These are phyloP conservation scores for Lepidium africanum DNA, from an alignment of 345 rosid species.

Conservation along the genomic window DNA sequence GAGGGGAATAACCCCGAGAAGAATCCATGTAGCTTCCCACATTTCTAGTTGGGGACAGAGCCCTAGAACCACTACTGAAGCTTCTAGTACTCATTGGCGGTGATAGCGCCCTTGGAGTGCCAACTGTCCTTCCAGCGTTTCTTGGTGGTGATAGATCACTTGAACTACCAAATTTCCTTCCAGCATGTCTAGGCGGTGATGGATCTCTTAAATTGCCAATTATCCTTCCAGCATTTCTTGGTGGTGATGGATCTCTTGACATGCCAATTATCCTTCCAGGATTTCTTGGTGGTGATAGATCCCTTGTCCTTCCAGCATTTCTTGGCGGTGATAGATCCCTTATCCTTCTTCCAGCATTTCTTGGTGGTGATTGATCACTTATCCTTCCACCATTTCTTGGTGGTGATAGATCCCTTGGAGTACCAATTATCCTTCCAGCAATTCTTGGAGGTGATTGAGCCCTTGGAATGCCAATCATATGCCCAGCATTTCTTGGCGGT, in stretches of 20 bases:
- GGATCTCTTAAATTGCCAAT: neutral
- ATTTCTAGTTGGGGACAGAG: constrained; percentile 17
- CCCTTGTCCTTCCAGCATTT: constrained; percentile 33
- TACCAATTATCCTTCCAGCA: constrained; percentile 23
- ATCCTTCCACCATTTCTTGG: constrained; percentile 50
- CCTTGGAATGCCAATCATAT: neutral
- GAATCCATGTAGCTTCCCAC: constrained; percentile 26
- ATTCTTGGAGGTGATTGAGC: constrained; percentile 24
- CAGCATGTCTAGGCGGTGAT: constrained; percentile 7
- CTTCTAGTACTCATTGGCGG: constrained; percentile 3
- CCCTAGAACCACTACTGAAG: constrained; percentile 17
- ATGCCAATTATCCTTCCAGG: neutral
- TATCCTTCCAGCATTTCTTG: constrained; percentile 2
- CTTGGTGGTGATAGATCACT: constrained; percentile 25
- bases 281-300: constrained; percentile 37
- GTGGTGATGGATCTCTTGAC: constrained; percentile 7
- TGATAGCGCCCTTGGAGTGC: constrained; percentile 41
- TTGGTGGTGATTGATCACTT: constrained; percentile 46
- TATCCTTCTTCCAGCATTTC: constrained; percentile 18
- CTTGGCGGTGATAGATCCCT: constrained; percentile 46
- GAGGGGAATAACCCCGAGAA: constrained; percentile 16
- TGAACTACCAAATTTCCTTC: neutral
- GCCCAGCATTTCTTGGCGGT: constrained; percentile 26
- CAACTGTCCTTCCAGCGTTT: constrained; percentile 44
- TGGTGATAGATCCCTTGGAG: neutral